These are phyloP conservation scores for Cynara cardunculus DNA, from an alignment of 129 eudicot genomes.

Conservation along the genomic window DNA sequence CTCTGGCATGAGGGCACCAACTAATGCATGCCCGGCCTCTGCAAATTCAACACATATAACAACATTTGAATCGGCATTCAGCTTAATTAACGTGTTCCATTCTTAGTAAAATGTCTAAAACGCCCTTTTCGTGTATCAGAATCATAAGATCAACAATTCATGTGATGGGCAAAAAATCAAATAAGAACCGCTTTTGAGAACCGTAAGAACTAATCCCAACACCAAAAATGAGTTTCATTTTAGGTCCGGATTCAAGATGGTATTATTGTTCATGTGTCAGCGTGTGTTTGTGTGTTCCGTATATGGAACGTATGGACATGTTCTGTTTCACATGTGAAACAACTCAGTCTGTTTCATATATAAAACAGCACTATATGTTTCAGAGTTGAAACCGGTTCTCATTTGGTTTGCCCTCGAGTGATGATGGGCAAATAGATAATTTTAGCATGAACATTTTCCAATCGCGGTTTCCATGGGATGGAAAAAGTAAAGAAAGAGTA, in stretches of 20 bases:
- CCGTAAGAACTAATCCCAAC: neutral
- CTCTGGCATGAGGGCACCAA: constrained; percentile 98
- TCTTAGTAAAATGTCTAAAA: constrained; percentile 15
- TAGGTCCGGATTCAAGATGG: neutral
- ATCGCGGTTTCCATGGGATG: neutral
- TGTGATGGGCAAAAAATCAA: neutral
- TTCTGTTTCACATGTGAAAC: neutral
- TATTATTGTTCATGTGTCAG: neutral
- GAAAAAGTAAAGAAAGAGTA: neutral
- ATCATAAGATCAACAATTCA: neutral
- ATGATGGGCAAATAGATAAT: neutral
- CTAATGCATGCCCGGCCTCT: constrained; percentile 99
- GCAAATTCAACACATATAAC: constrained; percentile 13
- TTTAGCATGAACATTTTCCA: neutral
- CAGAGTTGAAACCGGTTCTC: neutral
- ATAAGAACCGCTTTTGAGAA: neutral
- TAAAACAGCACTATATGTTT: neutral
- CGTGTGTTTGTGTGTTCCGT: neutral
- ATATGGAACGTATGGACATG: neutral
- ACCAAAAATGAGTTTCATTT: neutral
- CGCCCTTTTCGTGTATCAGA: neutral
- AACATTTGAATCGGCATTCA: neutral
- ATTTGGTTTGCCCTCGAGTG: neutral
- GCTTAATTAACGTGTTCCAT: neutral
- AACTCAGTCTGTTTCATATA: neutral